Evolutionary conservation across 2,329 filamentous ascomycete genomes (phyloP).

Genomic region (Penicillium occitanis): DNA sequence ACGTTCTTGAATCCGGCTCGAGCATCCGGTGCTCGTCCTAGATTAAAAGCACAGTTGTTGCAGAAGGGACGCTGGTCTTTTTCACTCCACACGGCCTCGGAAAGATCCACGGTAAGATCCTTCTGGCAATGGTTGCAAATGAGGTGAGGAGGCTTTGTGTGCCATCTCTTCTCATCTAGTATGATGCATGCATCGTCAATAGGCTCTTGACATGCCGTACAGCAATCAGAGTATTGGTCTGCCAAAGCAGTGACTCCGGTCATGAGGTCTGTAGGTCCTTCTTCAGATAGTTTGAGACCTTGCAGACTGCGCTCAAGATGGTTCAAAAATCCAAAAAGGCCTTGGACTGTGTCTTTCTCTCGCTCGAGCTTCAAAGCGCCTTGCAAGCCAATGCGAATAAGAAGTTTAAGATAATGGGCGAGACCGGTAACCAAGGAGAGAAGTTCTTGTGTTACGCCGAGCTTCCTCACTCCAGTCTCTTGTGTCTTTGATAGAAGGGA

Average conservation of each 20-base stretch:
- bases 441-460: constrained; percentile 96
- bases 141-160: constrained; percentile 69
- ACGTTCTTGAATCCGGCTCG: constrained; percentile 69
- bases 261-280: constrained; percentile 62
- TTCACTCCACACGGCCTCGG: constrained; percentile 70
- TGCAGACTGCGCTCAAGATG: constrained; percentile 81
- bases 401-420: constrained; percentile 93
- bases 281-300: constrained; percentile 68
- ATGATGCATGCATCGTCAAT: constrained; percentile 93
- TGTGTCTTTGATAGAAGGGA: constrained; percentile 91
- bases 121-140: constrained; percentile 67
- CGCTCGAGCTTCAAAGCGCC: constrained; percentile 88
- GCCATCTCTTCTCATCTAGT: constrained; percentile 74
- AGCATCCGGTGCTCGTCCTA: constrained; percentile 55
- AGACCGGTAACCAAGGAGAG: constrained; percentile 94
- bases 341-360: constrained; percentile 71
- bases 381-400: constrained; percentile 95
- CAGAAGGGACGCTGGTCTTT: constrained; percentile 71
- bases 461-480: constrained; percentile 81
- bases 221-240: constrained; percentile 80
- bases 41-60: constrained; percentile 58
- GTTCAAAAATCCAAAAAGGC: constrained; percentile 78
- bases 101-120: constrained; percentile 67
- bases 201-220: constrained; percentile 74
- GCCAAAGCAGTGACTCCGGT: constrained; percentile 66